A percentile compares a stretch with the other conserved stretches of the same genome.
Conservation (phyloP, 306 rosid genomes). For the Arachis hypogaea region DNA sequence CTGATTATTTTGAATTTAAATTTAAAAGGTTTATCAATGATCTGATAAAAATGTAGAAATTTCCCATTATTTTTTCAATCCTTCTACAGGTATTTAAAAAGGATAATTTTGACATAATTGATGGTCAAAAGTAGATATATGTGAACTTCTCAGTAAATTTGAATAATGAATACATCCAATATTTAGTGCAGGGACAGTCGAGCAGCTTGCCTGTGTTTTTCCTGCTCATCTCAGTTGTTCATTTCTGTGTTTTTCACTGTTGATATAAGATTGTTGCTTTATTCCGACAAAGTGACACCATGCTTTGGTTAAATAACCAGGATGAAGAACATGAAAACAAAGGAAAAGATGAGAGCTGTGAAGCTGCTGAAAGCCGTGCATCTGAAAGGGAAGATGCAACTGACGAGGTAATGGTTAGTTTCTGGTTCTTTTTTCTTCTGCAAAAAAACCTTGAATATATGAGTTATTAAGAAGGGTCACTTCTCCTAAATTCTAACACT, state of each 20-base stretch:
- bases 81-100: not conserved
- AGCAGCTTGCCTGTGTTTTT: not conserved
- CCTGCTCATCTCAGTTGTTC: slow-evolving; percentile 4
- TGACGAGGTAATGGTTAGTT: slow-evolving; percentile 37
- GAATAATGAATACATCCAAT: not conserved
- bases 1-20: no score
- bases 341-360: slow-evolving; percentile 38
- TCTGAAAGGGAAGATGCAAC: slow-evolving; percentile 48
- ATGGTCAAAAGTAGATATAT: not conserved
- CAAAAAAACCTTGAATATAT: no score
- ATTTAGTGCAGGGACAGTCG: slow-evolving; percentile 8
- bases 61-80: not conserved
- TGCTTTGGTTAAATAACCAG: slow-evolving; percentile 29
- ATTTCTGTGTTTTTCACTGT: slow-evolving; percentile 14
- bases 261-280: slow-evolving; percentile 7
- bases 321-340: slow-evolving; percentile 36
- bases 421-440: no score
- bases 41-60: no score
- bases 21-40: no score
- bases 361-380: slow-evolving; percentile 45
- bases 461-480: no score
- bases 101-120: not conserved
- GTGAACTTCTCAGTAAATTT: not conserved
- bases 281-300: not conserved
- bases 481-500: no score